These are phyloP conservation scores for Hypoxylon lenormandii DNA, from an alignment of 495 filamentous ascomycete genomes.

Conservation along the genomic window DNA sequence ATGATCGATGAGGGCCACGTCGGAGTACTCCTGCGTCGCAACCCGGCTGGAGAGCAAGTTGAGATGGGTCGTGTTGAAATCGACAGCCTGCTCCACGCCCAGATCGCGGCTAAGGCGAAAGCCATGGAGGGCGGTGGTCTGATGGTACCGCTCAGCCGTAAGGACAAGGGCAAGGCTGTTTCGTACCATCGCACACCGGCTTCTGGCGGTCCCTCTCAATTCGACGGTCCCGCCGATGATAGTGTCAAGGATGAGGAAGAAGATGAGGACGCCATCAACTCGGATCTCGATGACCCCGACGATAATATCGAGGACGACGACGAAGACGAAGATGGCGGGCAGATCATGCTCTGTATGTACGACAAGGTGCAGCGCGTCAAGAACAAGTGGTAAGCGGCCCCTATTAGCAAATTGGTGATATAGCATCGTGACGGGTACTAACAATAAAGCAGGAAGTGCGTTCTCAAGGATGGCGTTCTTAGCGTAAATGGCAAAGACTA, in stretches of 20 bases:
- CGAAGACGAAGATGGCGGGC: constrained; percentile 80
- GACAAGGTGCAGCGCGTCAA: constrained; percentile 99
- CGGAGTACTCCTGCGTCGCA: constrained; percentile 65
- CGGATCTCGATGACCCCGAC: constrained; percentile 94
- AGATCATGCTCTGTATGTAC: constrained; percentile 98
- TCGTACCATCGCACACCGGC: constrained; percentile 40
- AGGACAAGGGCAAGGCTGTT: constrained; percentile 49
- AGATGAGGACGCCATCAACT: constrained; percentile 98
- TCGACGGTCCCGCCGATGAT: constrained; percentile 77
- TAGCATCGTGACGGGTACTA: constrained; percentile 23
- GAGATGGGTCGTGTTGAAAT: constrained; percentile 67
- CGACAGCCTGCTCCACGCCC: constrained; percentile 70
- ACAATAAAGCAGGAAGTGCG: constrained; percentile 77
- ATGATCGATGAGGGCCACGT: constrained; percentile 69
- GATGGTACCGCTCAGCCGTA: constrained; percentile 73
- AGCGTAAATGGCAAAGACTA: constrained; percentile 93
- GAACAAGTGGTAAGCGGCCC: constrained; percentile 86
- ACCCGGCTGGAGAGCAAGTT: constrained; percentile 52
- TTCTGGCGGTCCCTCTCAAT: constrained; percentile 58
- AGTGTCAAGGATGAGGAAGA: constrained; percentile 71
- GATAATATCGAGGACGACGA: constrained; percentile 82
- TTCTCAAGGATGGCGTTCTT: constrained; percentile 94
- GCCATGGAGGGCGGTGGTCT: constrained; percentile 83
- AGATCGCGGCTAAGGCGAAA: constrained; percentile 74
- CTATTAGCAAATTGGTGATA: neutral